These are phyloP conservation scores for Isabelozyma rhagii DNA, from an alignment of 805 yeast species.

Conservation along the genomic window DNA sequence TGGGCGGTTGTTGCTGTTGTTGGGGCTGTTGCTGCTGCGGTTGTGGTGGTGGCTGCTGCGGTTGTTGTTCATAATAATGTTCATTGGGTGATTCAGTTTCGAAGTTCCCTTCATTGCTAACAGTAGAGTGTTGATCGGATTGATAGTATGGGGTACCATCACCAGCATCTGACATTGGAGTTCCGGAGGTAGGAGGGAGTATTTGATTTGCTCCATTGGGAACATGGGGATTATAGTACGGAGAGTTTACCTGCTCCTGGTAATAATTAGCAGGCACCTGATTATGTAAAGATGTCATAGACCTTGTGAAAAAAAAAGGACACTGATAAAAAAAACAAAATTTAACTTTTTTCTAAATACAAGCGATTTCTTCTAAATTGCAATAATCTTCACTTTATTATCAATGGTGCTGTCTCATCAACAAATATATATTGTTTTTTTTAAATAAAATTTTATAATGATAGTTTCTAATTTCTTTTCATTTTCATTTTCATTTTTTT, in stretches of 20 bases:
- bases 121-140: neutral
- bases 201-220: neutral
- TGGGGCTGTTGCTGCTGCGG: conserved; percentile 11
- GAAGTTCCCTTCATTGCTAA: neutral
- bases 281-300: conserved; percentile 28
- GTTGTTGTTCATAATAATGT: conserved; percentile 1
- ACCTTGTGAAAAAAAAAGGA: neutral
- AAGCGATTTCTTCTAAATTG: neutral
- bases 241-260: conserved; percentile 12
- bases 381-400: neutral
- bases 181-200: neutral
- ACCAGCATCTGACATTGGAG: neutral
- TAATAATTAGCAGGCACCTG: conserved; percentile 21
- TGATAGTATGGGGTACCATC: conserved; percentile 1
- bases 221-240: neutral
- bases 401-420: neutral
- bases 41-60: conserved; percentile 9
- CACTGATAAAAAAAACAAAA: neutral
- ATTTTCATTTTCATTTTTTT: no score
- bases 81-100: neutral
- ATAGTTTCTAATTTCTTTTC: no score
- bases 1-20: conserved; percentile 8
- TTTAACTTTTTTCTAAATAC: neutral
- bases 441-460: no score
- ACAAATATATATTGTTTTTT: neutral